Percentiles rank a stretch among this genome's conserved stretches.
Evolutionary conservation across 1,284 basidiomycete species (phyloP).

Genomic region (Marasmius oreades): DNA sequence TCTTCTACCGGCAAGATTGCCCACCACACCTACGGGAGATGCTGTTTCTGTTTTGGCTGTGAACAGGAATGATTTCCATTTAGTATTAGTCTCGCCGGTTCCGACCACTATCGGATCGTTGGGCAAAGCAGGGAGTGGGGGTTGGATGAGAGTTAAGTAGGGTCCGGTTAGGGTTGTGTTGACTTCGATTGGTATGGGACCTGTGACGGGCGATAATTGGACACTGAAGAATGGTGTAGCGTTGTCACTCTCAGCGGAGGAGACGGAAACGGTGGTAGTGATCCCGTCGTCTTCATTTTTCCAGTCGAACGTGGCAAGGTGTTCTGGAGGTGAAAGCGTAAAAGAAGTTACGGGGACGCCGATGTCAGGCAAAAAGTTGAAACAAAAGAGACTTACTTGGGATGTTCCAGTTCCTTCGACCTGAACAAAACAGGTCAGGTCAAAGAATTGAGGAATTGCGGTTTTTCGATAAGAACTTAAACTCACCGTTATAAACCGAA

Average conservation of each 20-base stretch:
- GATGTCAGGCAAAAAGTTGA: not conserved
- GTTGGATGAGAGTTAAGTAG: constrained; percentile 6
- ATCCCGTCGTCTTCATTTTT: not conserved
- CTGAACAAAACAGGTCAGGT: too few species aligned
- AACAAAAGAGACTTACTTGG: not conserved
- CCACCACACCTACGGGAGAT: not conserved
- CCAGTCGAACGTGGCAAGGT: constrained; percentile 2
- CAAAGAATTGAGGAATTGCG: not conserved
- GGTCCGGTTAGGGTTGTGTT: constrained; percentile 1
- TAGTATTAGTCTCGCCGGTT: too few species aligned
- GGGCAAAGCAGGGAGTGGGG: not conserved
- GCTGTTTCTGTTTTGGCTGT: not conserved
- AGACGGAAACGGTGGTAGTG: not conserved
- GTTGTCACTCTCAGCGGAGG: not conserved
- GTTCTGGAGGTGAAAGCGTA: not conserved
- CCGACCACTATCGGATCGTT: not conserved
- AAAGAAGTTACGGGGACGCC: not conserved
- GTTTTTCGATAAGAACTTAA: not conserved
- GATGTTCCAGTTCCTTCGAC: constrained; percentile 9
- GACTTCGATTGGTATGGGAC: constrained; percentile 6
- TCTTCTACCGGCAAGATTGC: constrained; percentile 1
- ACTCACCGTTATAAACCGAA: constrained; percentile 6
- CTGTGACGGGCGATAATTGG: not conserved
- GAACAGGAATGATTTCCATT: constrained; percentile 2
- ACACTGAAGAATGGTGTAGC: constrained; percentile 7